phyloP scores from a whole-genome alignment of 345 rosid species.

The Garcia nutans region DNA sequence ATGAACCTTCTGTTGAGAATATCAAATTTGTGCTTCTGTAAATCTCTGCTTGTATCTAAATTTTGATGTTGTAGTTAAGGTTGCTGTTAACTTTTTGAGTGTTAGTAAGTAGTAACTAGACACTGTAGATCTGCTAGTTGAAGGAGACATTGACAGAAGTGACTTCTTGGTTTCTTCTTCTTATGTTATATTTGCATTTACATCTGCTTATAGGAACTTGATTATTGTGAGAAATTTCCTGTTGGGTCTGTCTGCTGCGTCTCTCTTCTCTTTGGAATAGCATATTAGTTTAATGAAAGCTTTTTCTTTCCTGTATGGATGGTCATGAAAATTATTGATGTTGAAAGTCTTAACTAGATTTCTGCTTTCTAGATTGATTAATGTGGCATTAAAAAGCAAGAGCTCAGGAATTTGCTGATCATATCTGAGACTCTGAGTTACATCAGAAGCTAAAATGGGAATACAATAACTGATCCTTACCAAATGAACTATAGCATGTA shows the following conservation, averaged over 20 bases:
- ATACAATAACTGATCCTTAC: too few species aligned
- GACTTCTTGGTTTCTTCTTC: neutral
- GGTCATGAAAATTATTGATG: neutral
- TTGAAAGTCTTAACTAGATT: neutral
- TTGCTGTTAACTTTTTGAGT: neutral
- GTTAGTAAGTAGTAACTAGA: slow-evolving; percentile 19
- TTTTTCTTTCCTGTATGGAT: neutral
- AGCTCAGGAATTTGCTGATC: neutral
- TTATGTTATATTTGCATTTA: neutral
- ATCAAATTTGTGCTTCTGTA: neutral
- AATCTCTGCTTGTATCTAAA: slow-evolving; percentile 6
- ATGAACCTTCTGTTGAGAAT: slow-evolving; percentile 31
- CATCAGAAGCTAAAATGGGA: neutral
- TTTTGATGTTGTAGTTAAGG: neutral
- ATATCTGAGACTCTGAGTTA: neutral
- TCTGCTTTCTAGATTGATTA: neutral
- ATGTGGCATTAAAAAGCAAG: neutral
- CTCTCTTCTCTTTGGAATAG: neutral
- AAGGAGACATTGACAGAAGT: neutral
- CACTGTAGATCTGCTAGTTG: neutral
- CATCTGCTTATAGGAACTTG: neutral
- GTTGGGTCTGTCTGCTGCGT: neutral
- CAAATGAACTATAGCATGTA: neutral
- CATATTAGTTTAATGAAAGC: neutral
- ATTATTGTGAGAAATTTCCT: neutral